Base-by-base conservation (phyloP, 2,329 filamentous ascomycete species). In the Elsinoe ampelina region DNA sequence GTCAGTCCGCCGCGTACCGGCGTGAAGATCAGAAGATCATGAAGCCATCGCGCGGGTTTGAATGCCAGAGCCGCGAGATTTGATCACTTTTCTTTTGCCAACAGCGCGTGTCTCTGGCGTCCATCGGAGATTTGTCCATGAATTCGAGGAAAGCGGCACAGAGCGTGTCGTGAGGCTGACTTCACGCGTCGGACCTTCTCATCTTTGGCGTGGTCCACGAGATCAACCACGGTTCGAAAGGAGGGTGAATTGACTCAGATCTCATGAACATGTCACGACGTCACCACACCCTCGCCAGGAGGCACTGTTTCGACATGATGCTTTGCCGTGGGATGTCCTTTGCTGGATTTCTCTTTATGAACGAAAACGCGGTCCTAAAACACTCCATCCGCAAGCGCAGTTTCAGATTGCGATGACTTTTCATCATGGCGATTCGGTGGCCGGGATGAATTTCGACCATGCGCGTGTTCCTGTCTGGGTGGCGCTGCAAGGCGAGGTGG, bases 1-100 rank as follows among this genome's bases (percentile, higher is more conserved):
- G 45, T 19, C 32, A 35, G 34, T 50, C 45, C 45, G 45, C 22
- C 22, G 45, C 45, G 12, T 17, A 30, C 45, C 45, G 45, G 26
- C 35, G 15, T 20, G 45, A 35, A 50, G 45, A 50, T 50, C 45
- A 50, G 45, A 50, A 50, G 45, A 50, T 50, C 45, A 34, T 35
- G 13, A 34, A 50, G 45, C 12, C 45, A 50, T 50, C 26, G 45
- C 45, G 45, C 45, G 45, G 45, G 20, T 30, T 48, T 12, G 8
- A 5, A n/a, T 2, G 5, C 19, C 26, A 45, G 26, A 50, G 45
- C 45, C 26, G 45, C 45, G 5, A 35, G 26, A 50, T 35, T 15
- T 26, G 19, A 45, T 19, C 15, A 15, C 45, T 15, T 34, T 50
- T 50, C 45, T 50, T 50, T 50, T 50, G 22, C 13, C 34, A 17